These are phyloP conservation scores for Lachancea meyersii DNA, from an alignment of 805 yeast species.

Conservation along the genomic window DNA sequence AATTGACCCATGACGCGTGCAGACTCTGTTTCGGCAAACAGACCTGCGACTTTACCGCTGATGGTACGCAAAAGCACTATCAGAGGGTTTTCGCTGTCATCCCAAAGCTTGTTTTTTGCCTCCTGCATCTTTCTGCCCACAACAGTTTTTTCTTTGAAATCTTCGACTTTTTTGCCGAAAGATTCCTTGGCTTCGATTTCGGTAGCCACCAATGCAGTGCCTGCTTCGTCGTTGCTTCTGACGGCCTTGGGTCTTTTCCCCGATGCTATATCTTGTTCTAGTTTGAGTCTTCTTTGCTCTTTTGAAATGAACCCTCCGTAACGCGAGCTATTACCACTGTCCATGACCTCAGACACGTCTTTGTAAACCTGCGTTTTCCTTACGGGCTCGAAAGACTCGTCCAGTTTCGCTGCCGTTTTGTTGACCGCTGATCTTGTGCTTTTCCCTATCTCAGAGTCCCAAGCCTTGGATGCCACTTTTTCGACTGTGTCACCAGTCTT, in stretches of 20 bases:
- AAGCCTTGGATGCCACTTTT: conserved; percentile 79
- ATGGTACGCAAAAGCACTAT: conserved; percentile 75
- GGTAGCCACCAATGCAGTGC: conserved; percentile 75
- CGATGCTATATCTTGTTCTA: conserved; percentile 53
- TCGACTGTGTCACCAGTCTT: conserved; percentile 95
- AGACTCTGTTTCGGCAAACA: conserved; percentile 93
- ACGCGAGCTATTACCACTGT: conserved; percentile 80
- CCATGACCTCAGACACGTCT: conserved; percentile 80
- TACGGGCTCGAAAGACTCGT: conserved; percentile 84
- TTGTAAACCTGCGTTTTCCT: conserved; percentile 85
- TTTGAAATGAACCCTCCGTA: conserved; percentile 91
- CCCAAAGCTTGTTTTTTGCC: conserved; percentile 65
- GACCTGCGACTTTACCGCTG: conserved; percentile 72
- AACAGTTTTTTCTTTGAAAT: conserved; percentile 58
- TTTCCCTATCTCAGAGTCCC: conserved; percentile 93
- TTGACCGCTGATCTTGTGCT: conserved; percentile 82
- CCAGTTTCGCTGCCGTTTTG: conserved; percentile 77
- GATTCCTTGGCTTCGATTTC: conserved; percentile 69
- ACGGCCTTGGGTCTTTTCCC: conserved; percentile 64
- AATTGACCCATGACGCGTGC: conserved; percentile 86
- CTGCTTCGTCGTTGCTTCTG: conserved; percentile 74
- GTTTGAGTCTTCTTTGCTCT: conserved; percentile 69
- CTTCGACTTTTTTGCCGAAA: conserved; percentile 57
- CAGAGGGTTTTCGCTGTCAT: conserved; percentile 90
- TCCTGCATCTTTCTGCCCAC: conserved; percentile 60